Percentiles rank a stretch among this genome's conserved stretches.
These are phyloP conservation scores for Pulveroboletus ravenelii DNA, from an alignment of 768 basidiomycete genomes.

Conservation along the genomic window DNA sequence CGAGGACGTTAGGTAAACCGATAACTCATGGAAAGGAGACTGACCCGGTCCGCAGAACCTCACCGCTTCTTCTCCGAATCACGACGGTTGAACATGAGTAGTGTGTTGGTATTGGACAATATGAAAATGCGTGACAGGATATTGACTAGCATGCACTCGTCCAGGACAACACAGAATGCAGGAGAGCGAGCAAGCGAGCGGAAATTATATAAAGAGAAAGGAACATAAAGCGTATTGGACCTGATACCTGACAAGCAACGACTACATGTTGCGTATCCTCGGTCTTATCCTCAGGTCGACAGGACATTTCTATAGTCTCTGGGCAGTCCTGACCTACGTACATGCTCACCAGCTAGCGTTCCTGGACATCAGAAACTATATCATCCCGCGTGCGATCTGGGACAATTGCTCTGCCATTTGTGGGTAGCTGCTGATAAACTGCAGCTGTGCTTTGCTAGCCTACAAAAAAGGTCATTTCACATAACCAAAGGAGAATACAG, in stretches of 20 bases:
- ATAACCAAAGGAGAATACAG: background rate
- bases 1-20: no score
- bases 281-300: slow-evolving; percentile 1
- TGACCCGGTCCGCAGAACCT: no score
- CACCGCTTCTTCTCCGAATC: no score
- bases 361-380: slow-evolving; percentile 15
- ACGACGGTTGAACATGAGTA: slow-evolving; percentile 1
- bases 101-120: slow-evolving; percentile 16
- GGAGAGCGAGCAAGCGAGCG: background rate
- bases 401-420: slow-evolving; percentile 70
- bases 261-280: background rate
- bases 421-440: slow-evolving; percentile 82
- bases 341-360: slow-evolving; percentile 1
- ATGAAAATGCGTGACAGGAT: slow-evolving; percentile 3
- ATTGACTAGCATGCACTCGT: slow-evolving; percentile 1
- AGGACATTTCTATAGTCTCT: slow-evolving; percentile 14
- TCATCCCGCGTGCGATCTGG: slow-evolving; percentile 41
- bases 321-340: slow-evolving; percentile 12
- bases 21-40: no score
- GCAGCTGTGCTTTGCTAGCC: slow-evolving; percentile 78
- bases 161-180: background rate
- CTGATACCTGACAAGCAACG: background rate
- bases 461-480: slow-evolving; percentile 27
- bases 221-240: slow-evolving; percentile 2
- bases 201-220: background rate